Conservation (phyloP, 345 rosid genomes). For the Xanthoceras sorbifolium region DNA sequence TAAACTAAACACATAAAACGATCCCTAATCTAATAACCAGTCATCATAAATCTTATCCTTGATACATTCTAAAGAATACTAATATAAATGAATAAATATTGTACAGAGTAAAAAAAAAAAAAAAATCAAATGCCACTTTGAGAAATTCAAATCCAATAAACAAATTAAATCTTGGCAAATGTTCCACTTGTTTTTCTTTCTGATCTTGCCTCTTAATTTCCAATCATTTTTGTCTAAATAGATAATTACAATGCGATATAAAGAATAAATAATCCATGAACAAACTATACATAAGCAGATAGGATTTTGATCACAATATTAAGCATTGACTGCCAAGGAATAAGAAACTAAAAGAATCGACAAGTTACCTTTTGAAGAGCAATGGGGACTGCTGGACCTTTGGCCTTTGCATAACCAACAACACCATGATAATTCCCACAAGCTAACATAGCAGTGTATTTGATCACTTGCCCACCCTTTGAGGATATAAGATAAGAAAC, state of each 20-base stretch:
- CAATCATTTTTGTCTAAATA: background rate
- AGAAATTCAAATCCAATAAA: background rate
- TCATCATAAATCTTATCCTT: background rate
- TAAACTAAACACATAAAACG: background rate
- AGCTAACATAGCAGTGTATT: conserved; percentile 78
- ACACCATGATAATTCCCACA: conserved; percentile 94
- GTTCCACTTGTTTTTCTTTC: background rate
- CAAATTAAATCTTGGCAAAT: background rate
- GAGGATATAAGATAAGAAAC: conserved; percentile 20
- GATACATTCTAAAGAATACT: background rate
- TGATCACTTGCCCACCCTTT: conserved; percentile 79
- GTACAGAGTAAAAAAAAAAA: background rate
- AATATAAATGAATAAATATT: background rate
- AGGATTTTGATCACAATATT: background rate
- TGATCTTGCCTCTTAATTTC: background rate
- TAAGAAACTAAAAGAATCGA: conserved; percentile 8
- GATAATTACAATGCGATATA: background rate
- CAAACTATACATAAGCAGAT: background rate
- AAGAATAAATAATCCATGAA: background rate
- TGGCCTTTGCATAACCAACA: conserved; percentile 90
- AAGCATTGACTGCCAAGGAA: background rate
- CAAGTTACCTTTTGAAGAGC: conserved; percentile 82
- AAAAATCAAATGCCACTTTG: background rate
- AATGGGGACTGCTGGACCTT: conserved; percentile 69
- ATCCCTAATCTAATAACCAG: background rate